A percentile compares a stretch with the other conserved stretches of the same genome.
These are phyloP conservation scores for Pezicula rhizophila DNA, from an alignment of 2,329 filamentous ascomycete species.

Conservation along the genomic window DNA sequence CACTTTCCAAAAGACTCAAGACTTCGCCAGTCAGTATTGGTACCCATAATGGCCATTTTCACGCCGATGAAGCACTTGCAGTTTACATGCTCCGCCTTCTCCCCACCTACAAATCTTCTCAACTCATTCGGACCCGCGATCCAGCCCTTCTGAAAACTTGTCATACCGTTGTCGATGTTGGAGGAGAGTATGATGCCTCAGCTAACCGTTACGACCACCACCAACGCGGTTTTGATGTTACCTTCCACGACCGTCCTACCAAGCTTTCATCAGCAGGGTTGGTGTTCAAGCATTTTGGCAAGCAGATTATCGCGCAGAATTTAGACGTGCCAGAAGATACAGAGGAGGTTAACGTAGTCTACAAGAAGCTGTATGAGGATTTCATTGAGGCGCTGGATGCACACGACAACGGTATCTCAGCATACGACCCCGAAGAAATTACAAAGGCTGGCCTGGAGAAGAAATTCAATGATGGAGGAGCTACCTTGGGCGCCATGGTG, in stretches of 20 bases:
- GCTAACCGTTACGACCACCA: slow-evolving; percentile 90
- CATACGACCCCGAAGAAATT: slow-evolving; percentile 68
- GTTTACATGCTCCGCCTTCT: slow-evolving; percentile 92
- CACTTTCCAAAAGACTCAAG: slow-evolving; percentile 77
- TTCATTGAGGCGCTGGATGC: slow-evolving; percentile 96
- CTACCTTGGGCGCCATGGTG: slow-evolving; percentile 80
- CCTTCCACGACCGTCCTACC: slow-evolving; percentile 76
- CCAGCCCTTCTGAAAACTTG: slow-evolving; percentile 70
- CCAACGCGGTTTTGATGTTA: slow-evolving; percentile 82
- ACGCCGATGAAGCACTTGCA: slow-evolving; percentile 95
- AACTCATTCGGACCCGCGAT: slow-evolving; percentile 83
- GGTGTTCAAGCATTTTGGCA: slow-evolving; percentile 93
- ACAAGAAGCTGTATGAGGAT: slow-evolving; percentile 83
- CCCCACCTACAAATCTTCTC: slow-evolving; percentile 67
- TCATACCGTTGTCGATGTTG: slow-evolving; percentile 97
- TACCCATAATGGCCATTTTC: slow-evolving; percentile 97
- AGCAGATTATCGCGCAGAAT: slow-evolving; percentile 67
- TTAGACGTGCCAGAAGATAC: slow-evolving; percentile 56
- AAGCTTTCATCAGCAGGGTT: slow-evolving; percentile 92
- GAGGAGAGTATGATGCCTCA: slow-evolving; percentile 79
- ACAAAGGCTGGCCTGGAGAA: slow-evolving; percentile 68
- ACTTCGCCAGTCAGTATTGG: slow-evolving; percentile 58
- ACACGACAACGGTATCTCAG: slow-evolving; percentile 90
- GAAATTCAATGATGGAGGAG: slow-evolving; percentile 75
- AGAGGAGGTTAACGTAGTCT: slow-evolving; percentile 67